phyloP scores from a whole-genome alignment of 1,284 basidiomycete genomes.

The Cutaneotrichosporon cyanovorans region DNA sequence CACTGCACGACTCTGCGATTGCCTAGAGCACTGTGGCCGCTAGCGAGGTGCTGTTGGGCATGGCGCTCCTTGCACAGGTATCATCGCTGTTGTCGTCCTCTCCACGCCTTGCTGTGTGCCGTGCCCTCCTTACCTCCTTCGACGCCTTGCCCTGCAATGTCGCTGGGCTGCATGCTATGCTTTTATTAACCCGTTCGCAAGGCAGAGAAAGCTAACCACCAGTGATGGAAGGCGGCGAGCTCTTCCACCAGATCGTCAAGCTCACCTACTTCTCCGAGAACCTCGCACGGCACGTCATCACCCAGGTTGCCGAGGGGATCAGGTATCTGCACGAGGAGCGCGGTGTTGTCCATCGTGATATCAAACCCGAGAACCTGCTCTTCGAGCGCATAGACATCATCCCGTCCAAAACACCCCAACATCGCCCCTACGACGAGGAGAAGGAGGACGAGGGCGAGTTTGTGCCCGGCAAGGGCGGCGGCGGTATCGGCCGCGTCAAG shows the following conservation, averaged over 20 bases:
- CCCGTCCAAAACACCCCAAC: constrained; percentile 68
- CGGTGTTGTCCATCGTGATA: constrained; percentile 82
- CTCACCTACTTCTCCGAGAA: constrained; percentile 98
- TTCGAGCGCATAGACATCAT: constrained; percentile 91
- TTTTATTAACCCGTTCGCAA: no score
- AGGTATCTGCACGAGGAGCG: constrained; percentile 95
- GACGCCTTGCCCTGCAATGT: no score
- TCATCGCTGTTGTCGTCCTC: no score
- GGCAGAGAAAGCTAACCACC: no score
- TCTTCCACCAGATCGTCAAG: constrained; percentile 99
- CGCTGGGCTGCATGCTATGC: no score
- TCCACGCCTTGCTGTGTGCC: no score
- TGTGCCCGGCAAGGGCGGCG: constrained; percentile 80
- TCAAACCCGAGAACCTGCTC: constrained; percentile 96
- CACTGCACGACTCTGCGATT: no score
- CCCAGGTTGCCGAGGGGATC: constrained; percentile 94
- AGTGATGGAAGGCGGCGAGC: constrained; percentile 96
- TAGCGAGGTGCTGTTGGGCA: no score
- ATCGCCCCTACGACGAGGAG: constrained; percentile 91
- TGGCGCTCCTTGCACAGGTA: no score
- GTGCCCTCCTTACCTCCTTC: no score
- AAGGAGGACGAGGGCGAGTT: constrained; percentile 99
- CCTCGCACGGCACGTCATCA: constrained; percentile 87
- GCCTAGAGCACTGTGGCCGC: no score
- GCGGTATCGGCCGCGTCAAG: constrained; percentile 95